Base-by-base conservation (phyloP, 352 stramenopile genomes). In the Globisporangium spiculum region DNA sequence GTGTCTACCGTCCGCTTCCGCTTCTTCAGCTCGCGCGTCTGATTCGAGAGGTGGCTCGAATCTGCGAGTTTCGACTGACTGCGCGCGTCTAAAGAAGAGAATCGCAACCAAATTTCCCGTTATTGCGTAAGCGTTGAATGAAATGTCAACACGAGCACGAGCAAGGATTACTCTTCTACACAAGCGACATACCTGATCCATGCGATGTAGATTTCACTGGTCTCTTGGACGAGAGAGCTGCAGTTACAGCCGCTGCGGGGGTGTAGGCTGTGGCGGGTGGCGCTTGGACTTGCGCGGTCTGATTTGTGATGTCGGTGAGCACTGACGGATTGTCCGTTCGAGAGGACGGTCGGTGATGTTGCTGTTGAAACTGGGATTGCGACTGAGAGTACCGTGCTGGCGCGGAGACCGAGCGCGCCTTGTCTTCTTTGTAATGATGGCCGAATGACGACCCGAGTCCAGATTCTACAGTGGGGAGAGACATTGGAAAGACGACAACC, bases 251-350 rank as follows among this genome's bases (percentile, higher is more conserved):
- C 10, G 66, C 41, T 4, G 54, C 18, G n/a, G 26, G 27, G 9
- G 27, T 32, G 4, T 30, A 50, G 7, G 52, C 32, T 18, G 55
- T 16, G 5, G 34, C 16, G 2, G 36, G 44, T 4, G n/a, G 68
- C 3, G 52, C 60, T 30, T 60, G 73, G 16, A 30, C 20, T 24
- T 36, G 61, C n/a, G 72, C 9, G 1, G 53, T 60, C 30, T 85
- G 74, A 66, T 92, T 92, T n/a, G 84, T 92, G 50, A 92, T 92
- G 57, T 92, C 84, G 0, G 73, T 68, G 24, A 92, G 60, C 3
- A 80, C 79, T 1, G 53, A 36, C 14, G 69, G 66, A 3, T 48
- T 60, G 4, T 75, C 75, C 7, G 58, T 65, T n/a, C 69, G 68
- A 5, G 72, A 76, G 6, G 69, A 70, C 10, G 66, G 68, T n/a